A percentile compares a stretch with the other conserved stretches of the same genome.
Evolutionary conservation across 2,329 filamentous ascomycete species (phyloP).

Genomic region (Nigrograna mackinnonii): DNA sequence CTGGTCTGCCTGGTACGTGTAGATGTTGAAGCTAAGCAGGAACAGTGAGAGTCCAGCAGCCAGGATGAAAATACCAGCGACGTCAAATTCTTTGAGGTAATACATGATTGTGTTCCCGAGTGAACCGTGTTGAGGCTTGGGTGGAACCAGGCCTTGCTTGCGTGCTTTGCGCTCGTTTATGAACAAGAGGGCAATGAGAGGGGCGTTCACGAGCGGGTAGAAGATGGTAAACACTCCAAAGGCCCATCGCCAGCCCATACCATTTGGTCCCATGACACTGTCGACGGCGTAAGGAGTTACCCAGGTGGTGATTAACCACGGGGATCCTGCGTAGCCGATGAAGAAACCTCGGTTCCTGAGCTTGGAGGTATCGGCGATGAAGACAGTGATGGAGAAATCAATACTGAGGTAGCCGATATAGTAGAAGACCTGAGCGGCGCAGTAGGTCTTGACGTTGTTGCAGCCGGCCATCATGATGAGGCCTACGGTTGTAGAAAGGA

Average conservation of each 20-base stretch:
- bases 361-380: slow-evolving; percentile 68
- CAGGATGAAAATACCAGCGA: slow-evolving; percentile 63
- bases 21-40: slow-evolving; percentile 68
- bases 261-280: slow-evolving; percentile 58
- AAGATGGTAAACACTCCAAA: slow-evolving; percentile 69
- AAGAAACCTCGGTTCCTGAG: slow-evolving; percentile 66
- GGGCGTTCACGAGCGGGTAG: slow-evolving; percentile 60
- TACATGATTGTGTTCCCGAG: slow-evolving; percentile 50
- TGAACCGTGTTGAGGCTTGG: slow-evolving; percentile 49
- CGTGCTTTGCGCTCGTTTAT: slow-evolving; percentile 64
- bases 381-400: slow-evolving; percentile 65
- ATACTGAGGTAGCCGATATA: slow-evolving; percentile 58
- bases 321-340: slow-evolving; percentile 48
- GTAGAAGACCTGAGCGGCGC: slow-evolving; percentile 69
- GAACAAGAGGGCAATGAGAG: slow-evolving; percentile 60
- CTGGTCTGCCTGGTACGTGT: slow-evolving; percentile 21
- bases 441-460: slow-evolving; percentile 63
- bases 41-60: slow-evolving; percentile 65
- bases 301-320: slow-evolving; percentile 16
- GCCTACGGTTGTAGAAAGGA: slow-evolving; percentile 31
- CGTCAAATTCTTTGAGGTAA: slow-evolving; percentile 66
- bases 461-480: slow-evolving; percentile 72
- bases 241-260: slow-evolving; percentile 65
- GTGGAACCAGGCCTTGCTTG: slow-evolving; percentile 54
- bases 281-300: slow-evolving; percentile 44